These are phyloP conservation scores for Elymus sibiricus DNA, from an alignment of 176 grass and related monocot species.

Conservation along the genomic window DNA sequence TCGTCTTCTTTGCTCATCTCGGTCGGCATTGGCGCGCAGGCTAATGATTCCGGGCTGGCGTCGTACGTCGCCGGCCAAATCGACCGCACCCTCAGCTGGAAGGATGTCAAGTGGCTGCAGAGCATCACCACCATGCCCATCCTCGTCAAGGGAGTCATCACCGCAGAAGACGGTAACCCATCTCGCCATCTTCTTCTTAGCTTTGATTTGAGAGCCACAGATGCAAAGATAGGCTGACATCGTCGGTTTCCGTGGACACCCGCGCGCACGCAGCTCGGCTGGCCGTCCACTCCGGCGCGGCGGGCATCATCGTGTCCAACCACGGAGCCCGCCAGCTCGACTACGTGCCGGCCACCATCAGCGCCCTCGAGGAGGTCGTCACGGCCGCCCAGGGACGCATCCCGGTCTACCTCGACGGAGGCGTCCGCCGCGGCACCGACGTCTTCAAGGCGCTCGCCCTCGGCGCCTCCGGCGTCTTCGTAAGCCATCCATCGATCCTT, in stretches of 20 bases:
- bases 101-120: conserved; percentile 97
- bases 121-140: conserved; percentile 89
- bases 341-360: conserved; percentile 86
- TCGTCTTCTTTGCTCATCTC: not conserved
- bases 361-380: conserved; percentile 75
- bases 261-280: conserved; percentile 49
- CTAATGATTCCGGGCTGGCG: conserved; percentile 72
- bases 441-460: conserved; percentile 93
- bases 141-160: conserved; percentile 83
- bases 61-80: conserved; percentile 85
- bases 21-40: conserved; percentile 41
- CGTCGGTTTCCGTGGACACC: not conserved
- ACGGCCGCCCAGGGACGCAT: conserved; percentile 65
- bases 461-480: conserved; percentile 78
- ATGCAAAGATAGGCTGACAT: not conserved
- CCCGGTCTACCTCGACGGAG: conserved; percentile 80
- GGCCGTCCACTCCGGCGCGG: conserved; percentile 74
- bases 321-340: conserved; percentile 89
- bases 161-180: conserved; percentile 70
- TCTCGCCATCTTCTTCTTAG: not conserved
- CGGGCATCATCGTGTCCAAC: conserved; percentile 92
- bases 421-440: conserved; percentile 81
- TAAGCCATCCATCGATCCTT: conserved; percentile 28
- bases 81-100: conserved; percentile 82
- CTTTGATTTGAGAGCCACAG: not conserved